Conservation (phyloP, 768 basidiomycete genomes). For the Amanita inopinata region DNA sequence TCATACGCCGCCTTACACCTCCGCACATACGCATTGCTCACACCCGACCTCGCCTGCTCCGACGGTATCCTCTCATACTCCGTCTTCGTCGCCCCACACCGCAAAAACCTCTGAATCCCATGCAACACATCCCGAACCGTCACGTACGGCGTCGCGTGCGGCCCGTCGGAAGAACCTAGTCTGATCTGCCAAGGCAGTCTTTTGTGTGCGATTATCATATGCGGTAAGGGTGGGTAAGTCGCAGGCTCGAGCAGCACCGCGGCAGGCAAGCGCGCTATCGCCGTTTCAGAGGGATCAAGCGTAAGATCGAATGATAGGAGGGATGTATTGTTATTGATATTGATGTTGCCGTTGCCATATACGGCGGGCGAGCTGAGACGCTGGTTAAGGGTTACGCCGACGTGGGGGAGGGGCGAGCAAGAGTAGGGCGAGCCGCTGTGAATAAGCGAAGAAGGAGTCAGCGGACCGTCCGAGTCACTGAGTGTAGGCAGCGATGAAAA, state of each 20-base stretch:
- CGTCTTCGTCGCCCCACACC: conserved; percentile 23
- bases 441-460: conserved; percentile 13
- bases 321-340: background rate
- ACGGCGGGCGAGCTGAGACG: conserved; percentile 9
- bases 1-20: conserved; percentile 28
- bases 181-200: conserved; percentile 7
- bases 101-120: conserved; percentile 33
- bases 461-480: conserved; percentile 10
- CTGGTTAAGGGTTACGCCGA: conserved; percentile 11
- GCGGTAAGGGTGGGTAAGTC: conserved; percentile 3
- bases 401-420: conserved; percentile 12
- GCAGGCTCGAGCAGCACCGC: conserved; percentile 4
- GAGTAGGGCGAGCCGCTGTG: conserved; percentile 12
- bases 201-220: conserved; percentile 5
- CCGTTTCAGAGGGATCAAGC: background rate
- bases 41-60: conserved; percentile 18
- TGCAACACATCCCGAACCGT: conserved; percentile 38
- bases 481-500: conserved; percentile 13
- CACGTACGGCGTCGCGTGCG: conserved; percentile 16
- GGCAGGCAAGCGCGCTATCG: background rate
- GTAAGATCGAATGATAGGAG: background rate
- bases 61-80: conserved; percentile 32
- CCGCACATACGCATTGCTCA: conserved; percentile 31
- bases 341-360: background rate
- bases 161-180: conserved; percentile 8